Percentiles rank a stretch among this genome's conserved stretches.
These are phyloP conservation scores for Proliferodiscus dingleyae DNA, from an alignment of 2,329 filamentous ascomycete species.

Conservation along the genomic window DNA sequence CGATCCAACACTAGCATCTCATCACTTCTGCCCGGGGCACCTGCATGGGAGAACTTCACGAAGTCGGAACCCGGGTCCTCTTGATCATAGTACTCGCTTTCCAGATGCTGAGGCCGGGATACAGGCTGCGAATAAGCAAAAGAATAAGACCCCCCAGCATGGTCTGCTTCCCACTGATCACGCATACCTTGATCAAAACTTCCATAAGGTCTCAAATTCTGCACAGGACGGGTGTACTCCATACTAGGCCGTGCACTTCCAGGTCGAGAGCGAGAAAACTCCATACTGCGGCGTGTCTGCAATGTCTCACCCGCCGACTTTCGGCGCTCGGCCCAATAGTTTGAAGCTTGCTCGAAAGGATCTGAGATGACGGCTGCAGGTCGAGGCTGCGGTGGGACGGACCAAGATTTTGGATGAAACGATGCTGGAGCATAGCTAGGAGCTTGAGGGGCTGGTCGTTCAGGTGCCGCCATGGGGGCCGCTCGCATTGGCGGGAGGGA, in stretches of 20 bases:
- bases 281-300: conserved; percentile 10
- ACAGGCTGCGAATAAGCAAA: neutral
- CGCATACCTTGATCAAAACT: neutral
- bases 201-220: neutral
- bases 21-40: neutral
- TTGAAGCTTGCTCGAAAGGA: conserved; percentile 13
- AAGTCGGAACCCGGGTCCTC: neutral
- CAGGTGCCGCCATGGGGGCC: neutral
- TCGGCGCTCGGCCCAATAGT: conserved; percentile 12
- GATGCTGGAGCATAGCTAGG: no score
- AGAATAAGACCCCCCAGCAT: neutral
- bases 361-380: neutral
- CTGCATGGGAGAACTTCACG: conserved; percentile 6
- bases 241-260: conserved; percentile 1
- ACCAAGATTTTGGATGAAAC: no score
- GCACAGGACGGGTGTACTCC: neutral
- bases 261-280: conserved; percentile 8
- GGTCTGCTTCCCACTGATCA: neutral
- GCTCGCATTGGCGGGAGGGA: neutral
- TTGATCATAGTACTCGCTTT: conserved; percentile 5
- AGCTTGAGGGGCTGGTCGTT: neutral
- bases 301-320: conserved; percentile 14
- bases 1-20: conserved; percentile 25
- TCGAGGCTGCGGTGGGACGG: neutral
- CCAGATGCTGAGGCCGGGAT: neutral